Conservation (phyloP, 768 basidiomycete genomes). For the Podaxis sp. region DNA sequence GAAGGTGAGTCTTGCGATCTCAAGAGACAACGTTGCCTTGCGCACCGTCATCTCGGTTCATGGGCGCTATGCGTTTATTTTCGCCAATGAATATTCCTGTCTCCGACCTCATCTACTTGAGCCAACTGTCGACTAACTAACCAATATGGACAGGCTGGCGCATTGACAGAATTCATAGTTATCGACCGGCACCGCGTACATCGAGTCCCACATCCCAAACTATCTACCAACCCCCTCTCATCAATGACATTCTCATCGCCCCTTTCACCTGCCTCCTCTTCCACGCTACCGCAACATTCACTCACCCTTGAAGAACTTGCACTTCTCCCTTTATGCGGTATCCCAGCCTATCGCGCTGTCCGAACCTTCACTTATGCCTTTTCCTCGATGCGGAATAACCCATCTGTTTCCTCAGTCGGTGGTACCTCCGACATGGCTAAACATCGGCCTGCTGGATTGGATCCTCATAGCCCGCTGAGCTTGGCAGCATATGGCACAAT, state of each 20-base stretch:
- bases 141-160: slow-evolving; percentile 61
- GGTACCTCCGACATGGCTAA: slow-evolving; percentile 9
- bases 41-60: slow-evolving; percentile 4
- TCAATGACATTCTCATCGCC: slow-evolving; percentile 11
- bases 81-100: slow-evolving; percentile 15
- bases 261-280: slow-evolving; percentile 25
- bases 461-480: not conserved
- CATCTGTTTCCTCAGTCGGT: slow-evolving; percentile 1
- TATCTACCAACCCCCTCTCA: not conserved
- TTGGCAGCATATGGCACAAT: slow-evolving; percentile 13
- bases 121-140: not conserved
- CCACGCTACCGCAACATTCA: slow-evolving; percentile 18
- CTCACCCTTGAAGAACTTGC: slow-evolving; percentile 72
- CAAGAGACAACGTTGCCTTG: not conserved
- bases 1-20: slow-evolving; percentile 56
- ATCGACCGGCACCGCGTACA: slow-evolving; percentile 78
- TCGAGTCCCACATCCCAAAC: slow-evolving; percentile 63
- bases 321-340: slow-evolving; percentile 73
- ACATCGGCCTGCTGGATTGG: slow-evolving; percentile 1
- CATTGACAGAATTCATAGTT: slow-evolving; percentile 85
- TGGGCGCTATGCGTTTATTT: not conserved
- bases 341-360: slow-evolving; percentile 82
- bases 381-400: slow-evolving; percentile 24
- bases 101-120: not conserved
- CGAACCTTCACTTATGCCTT: slow-evolving; percentile 61